Percentiles rank a stretch among this genome's conserved stretches.
These are phyloP conservation scores for Misopates orontium DNA, from an alignment of 257 asterid genomes.

Conservation along the genomic window DNA sequence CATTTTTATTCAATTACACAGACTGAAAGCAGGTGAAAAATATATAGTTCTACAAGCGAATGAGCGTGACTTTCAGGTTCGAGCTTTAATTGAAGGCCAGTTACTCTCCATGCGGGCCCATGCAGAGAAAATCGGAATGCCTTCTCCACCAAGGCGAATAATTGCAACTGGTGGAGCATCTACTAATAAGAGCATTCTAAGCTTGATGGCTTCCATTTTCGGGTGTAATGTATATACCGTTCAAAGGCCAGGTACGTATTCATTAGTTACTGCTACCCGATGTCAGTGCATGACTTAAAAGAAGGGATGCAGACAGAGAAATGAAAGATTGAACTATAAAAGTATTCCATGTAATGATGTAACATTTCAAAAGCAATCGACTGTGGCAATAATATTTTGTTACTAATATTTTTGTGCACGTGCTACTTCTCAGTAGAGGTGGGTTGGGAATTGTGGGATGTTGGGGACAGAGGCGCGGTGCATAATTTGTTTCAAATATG, in stretches of 20 bases:
- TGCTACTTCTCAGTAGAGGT: too few relatives aligned
- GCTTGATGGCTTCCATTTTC: slow-evolving; percentile 56
- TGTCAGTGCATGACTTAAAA: neutral
- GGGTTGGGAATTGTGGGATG: too few relatives aligned
- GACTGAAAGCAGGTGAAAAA: neutral
- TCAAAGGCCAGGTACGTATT: slow-evolving; percentile 50
- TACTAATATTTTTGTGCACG: too few relatives aligned
- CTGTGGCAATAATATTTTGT: neutral
- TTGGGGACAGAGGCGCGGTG: too few relatives aligned
- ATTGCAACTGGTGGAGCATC: slow-evolving; percentile 86
- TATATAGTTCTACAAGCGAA: neutral
- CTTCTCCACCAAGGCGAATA: slow-evolving; percentile 66
- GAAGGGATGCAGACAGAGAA: too few relatives aligned
- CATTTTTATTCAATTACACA: neutral
- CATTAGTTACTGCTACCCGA: neutral
- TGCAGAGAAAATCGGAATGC: slow-evolving; percentile 70
- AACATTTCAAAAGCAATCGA: too few relatives aligned
- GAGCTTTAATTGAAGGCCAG: slow-evolving; percentile 73
- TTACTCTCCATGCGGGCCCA: slow-evolving; percentile 76
- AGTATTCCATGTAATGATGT: too few relatives aligned
- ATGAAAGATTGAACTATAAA: too few relatives aligned
- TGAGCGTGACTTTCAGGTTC: slow-evolving; percentile 44
- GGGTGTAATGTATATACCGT: slow-evolving; percentile 64
- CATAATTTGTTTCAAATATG: too few relatives aligned
- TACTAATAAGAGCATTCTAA: slow-evolving; percentile 51